Conservation (phyloP, 805 yeast species). For the Teunomyces aglyptinius region DNA sequence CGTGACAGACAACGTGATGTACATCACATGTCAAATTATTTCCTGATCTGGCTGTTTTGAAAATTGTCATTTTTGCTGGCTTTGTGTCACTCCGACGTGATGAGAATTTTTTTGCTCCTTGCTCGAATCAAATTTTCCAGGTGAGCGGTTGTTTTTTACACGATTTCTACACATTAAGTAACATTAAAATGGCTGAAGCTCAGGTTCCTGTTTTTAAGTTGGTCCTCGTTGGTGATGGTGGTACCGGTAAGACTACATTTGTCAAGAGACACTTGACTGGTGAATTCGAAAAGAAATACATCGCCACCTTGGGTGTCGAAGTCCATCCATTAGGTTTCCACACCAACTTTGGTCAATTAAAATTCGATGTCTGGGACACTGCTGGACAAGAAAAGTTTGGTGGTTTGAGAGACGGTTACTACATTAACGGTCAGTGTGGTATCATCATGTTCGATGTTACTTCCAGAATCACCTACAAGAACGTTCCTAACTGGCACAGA, state of each 20-base stretch:
- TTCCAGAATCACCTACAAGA: constrained; percentile 98
- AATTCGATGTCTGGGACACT: constrained; percentile 99
- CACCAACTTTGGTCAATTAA: constrained; percentile 98
- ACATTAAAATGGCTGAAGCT: constrained; percentile 47
- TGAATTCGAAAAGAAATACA: constrained; percentile 98
- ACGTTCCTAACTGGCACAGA: constrained; percentile 99
- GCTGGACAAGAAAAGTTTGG: constrained; percentile 99
- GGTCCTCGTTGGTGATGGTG: constrained; percentile 99
- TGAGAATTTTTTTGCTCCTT: constrained; percentile 4
- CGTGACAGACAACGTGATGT: neutral
- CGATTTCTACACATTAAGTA: constrained; percentile 8
- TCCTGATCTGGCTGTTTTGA: constrained; percentile 2
- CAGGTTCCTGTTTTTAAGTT: constrained; percentile 96
- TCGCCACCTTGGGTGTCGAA: constrained; percentile 99
- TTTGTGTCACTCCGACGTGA: constrained; percentile 1
- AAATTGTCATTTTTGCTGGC: neutral
- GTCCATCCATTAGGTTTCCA: constrained; percentile 97
- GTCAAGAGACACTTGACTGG: constrained; percentile 99
- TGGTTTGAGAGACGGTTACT: constrained; percentile 99
- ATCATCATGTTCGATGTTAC: constrained; percentile 99
- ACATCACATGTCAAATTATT: neutral
- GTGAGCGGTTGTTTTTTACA: constrained; percentile 5
- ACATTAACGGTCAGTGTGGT: constrained; percentile 99
- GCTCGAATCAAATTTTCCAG: constrained; percentile 3
- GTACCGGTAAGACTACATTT: constrained; percentile 99